These are phyloP conservation scores for Castanospermum australe DNA, from an alignment of 306 rosid species.

Conservation along the genomic window DNA sequence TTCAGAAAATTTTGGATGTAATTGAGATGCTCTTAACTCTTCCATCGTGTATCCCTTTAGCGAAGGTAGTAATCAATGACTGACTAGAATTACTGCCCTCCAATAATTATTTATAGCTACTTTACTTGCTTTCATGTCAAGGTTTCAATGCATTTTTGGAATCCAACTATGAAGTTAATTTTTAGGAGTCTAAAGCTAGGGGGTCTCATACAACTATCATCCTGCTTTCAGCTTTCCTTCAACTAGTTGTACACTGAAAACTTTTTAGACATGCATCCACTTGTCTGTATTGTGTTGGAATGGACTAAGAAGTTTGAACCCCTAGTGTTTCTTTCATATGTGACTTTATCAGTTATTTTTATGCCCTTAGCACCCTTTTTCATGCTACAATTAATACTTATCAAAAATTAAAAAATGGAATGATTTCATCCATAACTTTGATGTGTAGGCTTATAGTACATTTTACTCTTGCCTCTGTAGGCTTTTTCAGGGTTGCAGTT, in stretches of 20 bases:
- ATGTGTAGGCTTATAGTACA: background rate
- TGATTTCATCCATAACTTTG: background rate
- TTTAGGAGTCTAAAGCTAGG: background rate
- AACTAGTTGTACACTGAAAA: background rate
- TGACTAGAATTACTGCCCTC: background rate
- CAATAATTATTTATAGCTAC: background rate
- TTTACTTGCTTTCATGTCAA: background rate
- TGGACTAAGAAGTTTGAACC: background rate
- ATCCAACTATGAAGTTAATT: background rate
- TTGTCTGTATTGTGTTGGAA: background rate
- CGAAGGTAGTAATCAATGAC: slow-evolving; percentile 60
- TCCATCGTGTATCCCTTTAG: slow-evolving; percentile 63
- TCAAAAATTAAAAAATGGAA: background rate
- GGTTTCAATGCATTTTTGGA: background rate
- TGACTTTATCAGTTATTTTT: background rate
- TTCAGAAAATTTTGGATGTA: slow-evolving; percentile 55
- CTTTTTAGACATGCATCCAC: background rate
- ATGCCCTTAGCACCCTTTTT: background rate
- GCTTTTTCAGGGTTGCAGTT: slow-evolving; percentile 85
- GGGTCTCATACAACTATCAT: background rate
- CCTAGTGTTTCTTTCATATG: background rate
- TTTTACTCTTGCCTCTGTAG: slow-evolving; percentile 41
- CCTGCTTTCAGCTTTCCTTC: background rate
- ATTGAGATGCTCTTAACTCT: slow-evolving; percentile 67
- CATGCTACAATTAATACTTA: background rate